Base-by-base conservation (phyloP, 192 early-diverging fungal genomes). In the Backusella tuberculispora region DNA sequence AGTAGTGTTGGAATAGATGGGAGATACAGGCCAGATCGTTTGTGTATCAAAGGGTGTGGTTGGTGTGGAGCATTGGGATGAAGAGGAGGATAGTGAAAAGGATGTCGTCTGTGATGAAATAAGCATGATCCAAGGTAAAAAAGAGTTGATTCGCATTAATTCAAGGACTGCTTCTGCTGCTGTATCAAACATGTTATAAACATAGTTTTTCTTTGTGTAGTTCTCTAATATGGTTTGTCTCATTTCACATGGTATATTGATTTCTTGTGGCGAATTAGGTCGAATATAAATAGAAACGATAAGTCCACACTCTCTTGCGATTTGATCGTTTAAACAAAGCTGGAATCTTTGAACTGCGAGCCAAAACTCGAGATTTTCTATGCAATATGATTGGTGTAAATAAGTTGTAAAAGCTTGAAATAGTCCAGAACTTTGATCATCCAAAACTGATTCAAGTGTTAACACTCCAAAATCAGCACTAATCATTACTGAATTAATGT, bases 291-390 rank as follows among this genome's bases (percentile, higher is more conserved):
- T 73, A 19, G 66, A 29, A 8, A 80, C 56, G 2, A 80, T 73
- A 1, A 40, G 47, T 0, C 63, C 17, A 60, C 74, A 76, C 24
- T 76, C 29, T 60, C 34, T 45, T 13, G 66, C 44, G 17, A 70
- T 56, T 29, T 69, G 29, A 1, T 50, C 67, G 17, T 63, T 17
- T 37, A 6, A 47, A 9, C 21, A 53, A 15, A 29, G 24, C 19
- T 81, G 66, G 50, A 83, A 85, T 42, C 74, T 66, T 53, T 68
- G 65, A 3, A 76, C 53, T 2, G 79, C 77, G 0, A 81, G 43
- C 79, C 80, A 85, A 72, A 85, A 85, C 24, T 50, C 68, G 0
- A 83, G 60, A 29, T 85, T 85, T 43, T 85, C 81, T 21, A 69
- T 75, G 43, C 81, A 83, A 47, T 81, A 81, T 8, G 76, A 75